Evolutionary conservation across 257 asterid genomes (phyloP).

Genomic region (Haberlea rhodopensis): DNA sequence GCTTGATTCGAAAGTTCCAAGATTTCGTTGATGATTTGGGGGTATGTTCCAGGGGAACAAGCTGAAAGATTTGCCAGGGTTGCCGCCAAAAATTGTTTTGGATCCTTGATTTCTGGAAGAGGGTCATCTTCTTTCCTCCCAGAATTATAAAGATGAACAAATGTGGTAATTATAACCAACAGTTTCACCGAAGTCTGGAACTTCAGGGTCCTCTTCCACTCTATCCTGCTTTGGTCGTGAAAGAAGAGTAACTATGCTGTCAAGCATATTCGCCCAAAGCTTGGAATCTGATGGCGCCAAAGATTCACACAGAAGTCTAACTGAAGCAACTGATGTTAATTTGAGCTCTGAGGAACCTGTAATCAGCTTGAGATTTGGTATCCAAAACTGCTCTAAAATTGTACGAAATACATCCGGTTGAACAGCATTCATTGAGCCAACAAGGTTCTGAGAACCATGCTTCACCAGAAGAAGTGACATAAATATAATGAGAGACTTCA

Average conservation of each 20-base stretch:
- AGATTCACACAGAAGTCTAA: conserved; percentile 70
- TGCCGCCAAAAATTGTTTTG: conserved; percentile 74
- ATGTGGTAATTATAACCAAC: conserved; percentile 74
- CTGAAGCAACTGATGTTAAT: conserved; percentile 78
- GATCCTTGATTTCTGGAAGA: conserved; percentile 71
- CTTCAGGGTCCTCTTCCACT: conserved; percentile 76
- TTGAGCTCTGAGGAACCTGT: conserved; percentile 75
- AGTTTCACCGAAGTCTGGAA: conserved; percentile 83
- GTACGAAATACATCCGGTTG: conserved; percentile 60
- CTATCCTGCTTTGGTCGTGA: conserved; percentile 77
- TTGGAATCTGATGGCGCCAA: conserved; percentile 54
- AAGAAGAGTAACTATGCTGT: conserved; percentile 84
- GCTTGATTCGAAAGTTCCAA: conserved; percentile 79
- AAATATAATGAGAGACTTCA: conserved; percentile 69
- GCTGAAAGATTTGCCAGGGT: conserved; percentile 67
- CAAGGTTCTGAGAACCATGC: conserved; percentile 71
- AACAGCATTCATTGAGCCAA: conserved; percentile 65
- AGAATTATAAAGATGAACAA: conserved; percentile 67
- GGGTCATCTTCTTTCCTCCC: conserved; percentile 93
- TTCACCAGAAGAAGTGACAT: conserved; percentile 88
- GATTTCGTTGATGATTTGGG: conserved; percentile 52
- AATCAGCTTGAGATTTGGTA: conserved; percentile 74
- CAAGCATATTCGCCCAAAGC: conserved; percentile 84
- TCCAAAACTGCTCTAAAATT: conserved; percentile 76
- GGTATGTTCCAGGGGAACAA: conserved; percentile 60